Evolutionary conservation across 2,329 filamentous ascomycete genomes (phyloP).

Genomic region (Aspergillus niger): DNA sequence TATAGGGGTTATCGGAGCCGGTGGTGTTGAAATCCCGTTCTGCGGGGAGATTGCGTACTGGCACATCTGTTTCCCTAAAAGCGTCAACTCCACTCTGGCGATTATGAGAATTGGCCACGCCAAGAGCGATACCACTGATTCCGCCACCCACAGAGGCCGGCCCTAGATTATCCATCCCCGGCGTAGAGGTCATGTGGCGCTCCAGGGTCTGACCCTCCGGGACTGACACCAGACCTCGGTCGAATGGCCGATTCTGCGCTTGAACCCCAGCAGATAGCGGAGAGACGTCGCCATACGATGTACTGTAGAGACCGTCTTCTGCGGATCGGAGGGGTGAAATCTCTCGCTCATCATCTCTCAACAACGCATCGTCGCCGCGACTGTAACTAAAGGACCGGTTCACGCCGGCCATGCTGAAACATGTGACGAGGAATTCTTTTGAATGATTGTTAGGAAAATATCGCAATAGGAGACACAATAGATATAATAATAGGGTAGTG

Average conservation of each 20-base stretch:
- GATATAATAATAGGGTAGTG: background rate
- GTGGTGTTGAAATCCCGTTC: conserved; percentile 39
- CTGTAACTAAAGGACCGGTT: conserved; percentile 28
- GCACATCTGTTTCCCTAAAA: conserved; percentile 47
- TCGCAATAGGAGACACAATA: background rate
- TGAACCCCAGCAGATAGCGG: conserved; percentile 12
- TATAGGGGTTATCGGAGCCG: conserved; percentile 42
- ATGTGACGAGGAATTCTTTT: background rate
- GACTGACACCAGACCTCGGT: conserved; percentile 10
- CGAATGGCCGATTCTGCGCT: background rate
- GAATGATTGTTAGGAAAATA: background rate
- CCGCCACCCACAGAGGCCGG: conserved; percentile 62
- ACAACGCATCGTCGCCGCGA: conserved; percentile 18
- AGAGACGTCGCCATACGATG: conserved; percentile 17
- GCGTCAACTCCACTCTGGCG: conserved; percentile 67
- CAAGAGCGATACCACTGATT: conserved; percentile 68
- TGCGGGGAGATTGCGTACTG: conserved; percentile 32
- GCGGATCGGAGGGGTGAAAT: conserved; percentile 4
- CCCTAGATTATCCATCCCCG: conserved; percentile 69
- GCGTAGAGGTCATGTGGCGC: conserved; percentile 51
- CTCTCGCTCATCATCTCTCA: background rate
- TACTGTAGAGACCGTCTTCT: background rate
- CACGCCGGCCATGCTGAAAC: conserved; percentile 20
- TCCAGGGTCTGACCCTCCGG: conserved; percentile 16
- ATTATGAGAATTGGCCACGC: conserved; percentile 65